A percentile compares a stretch with the other conserved stretches of the same genome.
Evolutionary conservation across 108 stramenopile genomes (phyloP).

Genomic region (Cyclostephanos tholiformis): DNA sequence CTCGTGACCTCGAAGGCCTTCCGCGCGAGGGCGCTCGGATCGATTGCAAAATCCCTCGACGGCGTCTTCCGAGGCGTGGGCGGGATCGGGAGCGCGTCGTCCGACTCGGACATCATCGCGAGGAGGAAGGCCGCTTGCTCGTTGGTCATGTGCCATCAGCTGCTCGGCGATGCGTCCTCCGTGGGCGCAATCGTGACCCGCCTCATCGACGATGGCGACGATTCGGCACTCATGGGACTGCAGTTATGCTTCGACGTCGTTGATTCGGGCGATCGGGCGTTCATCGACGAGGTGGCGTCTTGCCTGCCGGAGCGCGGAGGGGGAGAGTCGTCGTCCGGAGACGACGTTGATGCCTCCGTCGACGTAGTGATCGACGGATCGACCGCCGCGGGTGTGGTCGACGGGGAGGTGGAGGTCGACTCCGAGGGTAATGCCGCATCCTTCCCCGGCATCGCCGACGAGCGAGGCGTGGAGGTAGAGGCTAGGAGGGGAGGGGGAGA

Average conservation of each 20-base stretch:
- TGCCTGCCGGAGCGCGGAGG: slow-evolving; percentile 32
- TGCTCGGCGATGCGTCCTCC: slow-evolving; percentile 63
- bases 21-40: slow-evolving; percentile 70
- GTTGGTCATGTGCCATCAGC: slow-evolving; percentile 76
- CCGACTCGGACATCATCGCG: background rate
- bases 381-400: slow-evolving; percentile 2
- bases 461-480: background rate
- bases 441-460: slow-evolving; percentile 15
- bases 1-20: slow-evolving; percentile 77
- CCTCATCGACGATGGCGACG: slow-evolving; percentile 61
- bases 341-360: background rate
- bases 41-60: slow-evolving; percentile 62
- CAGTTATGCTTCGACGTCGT: slow-evolving; percentile 96
- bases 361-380: background rate
- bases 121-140: slow-evolving; percentile 55
- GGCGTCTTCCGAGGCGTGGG: background rate
- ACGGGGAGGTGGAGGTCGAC: slow-evolving; percentile 29
- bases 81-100: no score
- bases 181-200: slow-evolving; percentile 71
- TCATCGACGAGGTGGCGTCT: slow-evolving; percentile 75
- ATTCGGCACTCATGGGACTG: slow-evolving; percentile 88
- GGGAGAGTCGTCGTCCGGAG: background rate
- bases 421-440: slow-evolving; percentile 22
- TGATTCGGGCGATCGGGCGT: slow-evolving; percentile 94
- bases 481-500: slow-evolving; percentile 23